Evolutionary conservation across 2,329 filamentous ascomycete genomes (phyloP).

Genomic region (Pseudogymnoascus verrucosus): DNA sequence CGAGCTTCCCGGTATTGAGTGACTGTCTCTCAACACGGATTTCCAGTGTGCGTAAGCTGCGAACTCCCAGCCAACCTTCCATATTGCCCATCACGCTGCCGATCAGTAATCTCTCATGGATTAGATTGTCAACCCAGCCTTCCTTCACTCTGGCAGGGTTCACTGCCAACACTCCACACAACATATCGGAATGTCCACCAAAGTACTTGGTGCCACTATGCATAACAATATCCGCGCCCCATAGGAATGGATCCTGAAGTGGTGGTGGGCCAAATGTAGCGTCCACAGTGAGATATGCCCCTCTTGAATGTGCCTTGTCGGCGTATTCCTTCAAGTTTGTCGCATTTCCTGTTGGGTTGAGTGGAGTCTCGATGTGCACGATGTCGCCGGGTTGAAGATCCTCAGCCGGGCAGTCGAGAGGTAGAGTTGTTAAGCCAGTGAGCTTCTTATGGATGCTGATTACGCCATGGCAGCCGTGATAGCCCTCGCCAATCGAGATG

Average conservation of each 20-base stretch:
- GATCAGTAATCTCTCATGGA: conserved; percentile 63
- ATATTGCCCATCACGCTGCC: conserved; percentile 82
- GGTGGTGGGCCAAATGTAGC: conserved; percentile 89
- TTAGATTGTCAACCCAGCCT: conserved; percentile 53
- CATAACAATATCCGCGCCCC: conserved; percentile 80
- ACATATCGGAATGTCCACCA: conserved; percentile 87
- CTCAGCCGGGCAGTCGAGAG: conserved; percentile 58
- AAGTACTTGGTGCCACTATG: conserved; percentile 95
- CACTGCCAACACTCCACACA: conserved; percentile 75
- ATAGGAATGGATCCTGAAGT: conserved; percentile 74
- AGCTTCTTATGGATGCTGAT: conserved; percentile 66
- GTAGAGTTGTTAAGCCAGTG: conserved; percentile 63
- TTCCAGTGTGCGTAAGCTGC: conserved; percentile 79
- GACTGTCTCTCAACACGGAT: conserved; percentile 73
- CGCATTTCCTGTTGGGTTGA: conserved; percentile 84
- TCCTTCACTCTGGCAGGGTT: conserved; percentile 39
- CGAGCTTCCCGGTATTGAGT: conserved; percentile 59
- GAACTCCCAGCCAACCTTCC: conserved; percentile 85
- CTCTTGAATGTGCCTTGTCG: conserved; percentile 59
- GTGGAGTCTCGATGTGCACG: conserved; percentile 84
- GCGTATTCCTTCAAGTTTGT: conserved; percentile 66
- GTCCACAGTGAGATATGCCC: conserved; percentile 76
- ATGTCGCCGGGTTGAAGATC: conserved; percentile 71
- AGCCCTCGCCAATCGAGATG: conserved; percentile 75
- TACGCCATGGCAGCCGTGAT: conserved; percentile 90